These are phyloP conservation scores for Amanita thiersii DNA, from an alignment of 768 basidiomycete species.

Conservation along the genomic window DNA sequence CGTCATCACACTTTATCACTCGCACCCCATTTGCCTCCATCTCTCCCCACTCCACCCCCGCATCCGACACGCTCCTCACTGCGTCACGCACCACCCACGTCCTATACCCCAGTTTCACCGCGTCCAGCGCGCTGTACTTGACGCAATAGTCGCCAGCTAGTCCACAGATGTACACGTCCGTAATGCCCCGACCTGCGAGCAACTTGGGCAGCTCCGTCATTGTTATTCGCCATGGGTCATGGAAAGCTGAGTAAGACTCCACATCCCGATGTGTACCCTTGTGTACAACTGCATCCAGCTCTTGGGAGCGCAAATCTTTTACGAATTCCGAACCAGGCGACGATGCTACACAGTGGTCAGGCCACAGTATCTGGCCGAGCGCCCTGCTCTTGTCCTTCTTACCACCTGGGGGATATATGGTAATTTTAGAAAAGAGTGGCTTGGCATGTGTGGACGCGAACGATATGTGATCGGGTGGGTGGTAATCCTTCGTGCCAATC, in stretches of 20 bases:
- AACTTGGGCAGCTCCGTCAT: conserved; percentile 38
- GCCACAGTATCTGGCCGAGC: conserved; percentile 63
- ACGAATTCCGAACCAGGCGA: conserved; percentile 57
- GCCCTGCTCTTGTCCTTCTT: conserved; percentile 18
- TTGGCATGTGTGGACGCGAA: conserved; percentile 46
- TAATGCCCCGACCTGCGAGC: conserved; percentile 34
- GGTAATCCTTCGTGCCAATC: conserved; percentile 51
- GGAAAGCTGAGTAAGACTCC: conserved; percentile 81
- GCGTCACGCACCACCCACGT: conserved; percentile 44
- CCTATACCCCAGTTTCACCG: conserved; percentile 37
- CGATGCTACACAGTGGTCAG: conserved; percentile 66
- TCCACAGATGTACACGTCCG: conserved; percentile 55
- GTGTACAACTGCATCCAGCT: conserved; percentile 33
- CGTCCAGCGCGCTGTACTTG: conserved; percentile 47
- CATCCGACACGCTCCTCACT: conserved; percentile 32
- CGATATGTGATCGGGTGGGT: conserved; percentile 59
- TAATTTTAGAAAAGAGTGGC: conserved; percentile 31
- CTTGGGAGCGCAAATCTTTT: conserved; percentile 32
- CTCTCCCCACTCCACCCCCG: conserved; percentile 9
- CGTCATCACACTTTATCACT: too few relatives aligned
- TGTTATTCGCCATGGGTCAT: conserved; percentile 42
- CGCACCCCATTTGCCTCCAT: too few relatives aligned
- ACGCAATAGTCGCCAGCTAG: conserved; percentile 81
- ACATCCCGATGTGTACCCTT: conserved; percentile 53
- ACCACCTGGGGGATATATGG: conserved; percentile 31